These are phyloP conservation scores for Aspergillus glaucus DNA, from an alignment of 2,329 filamentous ascomycete species.

Conservation along the genomic window DNA sequence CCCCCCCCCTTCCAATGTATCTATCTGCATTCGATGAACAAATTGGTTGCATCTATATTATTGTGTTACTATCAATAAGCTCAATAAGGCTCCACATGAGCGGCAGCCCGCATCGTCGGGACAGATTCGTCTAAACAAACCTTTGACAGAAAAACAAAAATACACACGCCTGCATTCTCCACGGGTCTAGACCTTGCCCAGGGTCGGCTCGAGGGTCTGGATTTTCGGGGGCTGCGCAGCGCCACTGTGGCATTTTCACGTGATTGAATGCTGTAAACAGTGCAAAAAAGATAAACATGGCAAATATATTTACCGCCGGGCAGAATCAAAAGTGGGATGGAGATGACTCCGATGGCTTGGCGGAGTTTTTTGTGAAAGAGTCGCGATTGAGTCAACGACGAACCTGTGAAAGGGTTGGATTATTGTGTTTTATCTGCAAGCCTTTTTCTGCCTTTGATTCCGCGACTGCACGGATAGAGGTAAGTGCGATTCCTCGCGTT, in stretches of 20 bases:
- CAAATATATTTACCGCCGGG: conserved; percentile 2
- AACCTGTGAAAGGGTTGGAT: not conserved
- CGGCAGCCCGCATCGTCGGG: not conserved
- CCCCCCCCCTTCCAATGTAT: not conserved
- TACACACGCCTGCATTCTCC: not conserved
- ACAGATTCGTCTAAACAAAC: not conserved
- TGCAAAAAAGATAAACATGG: conserved; percentile 22
- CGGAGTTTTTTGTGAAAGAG: conserved; percentile 23
- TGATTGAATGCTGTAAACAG: conserved; percentile 6
- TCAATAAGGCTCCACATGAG: too few species aligned
- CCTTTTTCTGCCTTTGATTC: not conserved
- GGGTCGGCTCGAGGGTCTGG: conserved; percentile 14
- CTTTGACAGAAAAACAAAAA: not conserved
- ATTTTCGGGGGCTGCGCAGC: conserved; percentile 13
- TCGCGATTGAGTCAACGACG: too few species aligned
- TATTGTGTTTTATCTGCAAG: not conserved
- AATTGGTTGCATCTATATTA: not conserved
- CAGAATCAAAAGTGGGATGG: conserved; percentile 14
- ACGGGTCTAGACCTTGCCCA: not conserved
- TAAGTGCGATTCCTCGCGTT: not conserved
- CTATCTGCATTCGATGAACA: not conserved
- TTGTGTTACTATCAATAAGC: not conserved
- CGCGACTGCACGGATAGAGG: not conserved
- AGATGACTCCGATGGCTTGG: conserved; percentile 18
- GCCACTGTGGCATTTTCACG: conserved; percentile 6